These are phyloP conservation scores for Schwanniomyces vanrijiae DNA, from an alignment of 805 yeast species.

Conservation along the genomic window DNA sequence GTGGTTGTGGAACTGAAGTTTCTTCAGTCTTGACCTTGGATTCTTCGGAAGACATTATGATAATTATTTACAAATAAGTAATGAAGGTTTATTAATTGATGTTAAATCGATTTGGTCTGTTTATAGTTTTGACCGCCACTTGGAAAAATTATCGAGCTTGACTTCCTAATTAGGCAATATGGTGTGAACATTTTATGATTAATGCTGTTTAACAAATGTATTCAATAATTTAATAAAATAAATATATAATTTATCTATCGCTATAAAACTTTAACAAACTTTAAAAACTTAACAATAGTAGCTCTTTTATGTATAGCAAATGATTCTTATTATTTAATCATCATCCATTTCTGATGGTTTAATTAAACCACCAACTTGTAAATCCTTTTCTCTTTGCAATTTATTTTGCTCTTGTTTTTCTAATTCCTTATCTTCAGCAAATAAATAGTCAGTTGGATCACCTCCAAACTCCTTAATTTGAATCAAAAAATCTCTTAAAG, in stretches of 20 bases:
- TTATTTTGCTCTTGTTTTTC: constrained; percentile 69
- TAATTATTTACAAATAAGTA: neutral
- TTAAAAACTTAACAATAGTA: neutral
- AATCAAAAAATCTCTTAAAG: constrained; percentile 90
- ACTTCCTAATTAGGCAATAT: constrained; percentile 10
- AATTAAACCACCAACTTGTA: constrained; percentile 87
- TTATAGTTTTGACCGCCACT: constrained; percentile 1
- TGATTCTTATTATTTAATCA: constrained; percentile 21
- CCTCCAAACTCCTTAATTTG: constrained; percentile 97
- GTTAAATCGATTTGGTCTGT: neutral
- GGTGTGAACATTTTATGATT: too few species aligned
- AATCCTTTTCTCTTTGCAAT: constrained; percentile 75
- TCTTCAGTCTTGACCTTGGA: constrained; percentile 28
- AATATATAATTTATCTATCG: neutral
- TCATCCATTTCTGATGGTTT: constrained; percentile 96
- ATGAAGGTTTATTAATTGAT: neutral
- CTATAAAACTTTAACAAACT: neutral
- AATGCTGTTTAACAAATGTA: too few species aligned
- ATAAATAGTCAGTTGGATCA: constrained; percentile 89
- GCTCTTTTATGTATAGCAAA: neutral
- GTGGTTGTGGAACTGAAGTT: constrained; percentile 52
- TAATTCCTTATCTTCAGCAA: constrained; percentile 87
- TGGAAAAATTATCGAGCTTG: constrained; percentile 1
- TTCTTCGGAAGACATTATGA: constrained; percentile 30
- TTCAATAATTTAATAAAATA: too few species aligned